Conservation (phyloP, 2,329 filamentous ascomycete species). For the Colletotrichum sp. region DNA sequence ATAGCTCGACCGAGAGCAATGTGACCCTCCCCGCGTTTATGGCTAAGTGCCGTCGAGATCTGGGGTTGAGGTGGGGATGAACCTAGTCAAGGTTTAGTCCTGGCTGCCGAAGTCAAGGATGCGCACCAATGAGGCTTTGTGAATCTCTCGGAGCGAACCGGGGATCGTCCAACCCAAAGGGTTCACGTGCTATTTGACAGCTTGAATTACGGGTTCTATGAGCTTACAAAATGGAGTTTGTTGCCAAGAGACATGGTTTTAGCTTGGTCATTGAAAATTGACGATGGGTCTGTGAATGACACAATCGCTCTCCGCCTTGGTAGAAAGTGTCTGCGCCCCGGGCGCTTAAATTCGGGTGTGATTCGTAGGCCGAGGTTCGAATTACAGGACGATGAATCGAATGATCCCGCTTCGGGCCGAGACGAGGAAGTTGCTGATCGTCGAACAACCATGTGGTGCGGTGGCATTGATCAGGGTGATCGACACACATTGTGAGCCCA, state of each 20-base stretch:
- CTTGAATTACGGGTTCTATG: not conserved
- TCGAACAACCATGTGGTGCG: not conserved
- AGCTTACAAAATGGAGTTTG: not conserved
- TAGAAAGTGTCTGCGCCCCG: not conserved
- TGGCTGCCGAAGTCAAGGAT: not conserved
- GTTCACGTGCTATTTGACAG: conserved; percentile 7
- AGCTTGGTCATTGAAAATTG: not conserved
- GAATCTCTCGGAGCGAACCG: not conserved
- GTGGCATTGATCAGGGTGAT: not conserved
- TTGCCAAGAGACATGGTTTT: not conserved
- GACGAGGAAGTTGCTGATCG: not conserved
- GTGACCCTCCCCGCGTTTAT: conserved; percentile 4
- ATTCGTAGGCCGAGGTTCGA: not conserved
- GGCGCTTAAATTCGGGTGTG: not conserved
- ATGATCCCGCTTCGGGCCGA: not conserved
- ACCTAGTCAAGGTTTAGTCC: not conserved
- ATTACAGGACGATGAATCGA: not conserved
- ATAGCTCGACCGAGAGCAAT: conserved; percentile 9
- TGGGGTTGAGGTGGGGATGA: conserved; percentile 11
- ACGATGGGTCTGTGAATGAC: not conserved
- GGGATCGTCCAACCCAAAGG: not conserved
- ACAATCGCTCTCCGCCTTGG: not conserved
- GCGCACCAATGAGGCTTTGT: conserved; percentile 8
- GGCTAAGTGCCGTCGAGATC: conserved; percentile 14
- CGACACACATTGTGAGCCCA: not conserved